These are phyloP conservation scores for Chaetomiaceae sp. DNA, from an alignment of 2,329 filamentous ascomycete species.

Conservation along the genomic window DNA sequence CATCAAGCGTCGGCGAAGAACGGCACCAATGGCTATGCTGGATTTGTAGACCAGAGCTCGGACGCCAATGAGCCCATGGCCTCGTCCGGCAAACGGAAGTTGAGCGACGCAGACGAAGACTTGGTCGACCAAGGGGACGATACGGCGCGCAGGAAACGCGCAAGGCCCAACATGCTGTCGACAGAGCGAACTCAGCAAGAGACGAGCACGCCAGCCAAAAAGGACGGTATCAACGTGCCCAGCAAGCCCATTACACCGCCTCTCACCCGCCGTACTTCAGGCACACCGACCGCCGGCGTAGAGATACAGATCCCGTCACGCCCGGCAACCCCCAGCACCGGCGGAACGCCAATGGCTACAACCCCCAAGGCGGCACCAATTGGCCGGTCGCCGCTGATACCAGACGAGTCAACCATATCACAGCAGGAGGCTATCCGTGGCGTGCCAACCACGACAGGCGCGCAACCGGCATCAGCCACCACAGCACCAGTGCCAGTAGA, in stretches of 20 bases:
- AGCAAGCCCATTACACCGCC: constrained; percentile 38
- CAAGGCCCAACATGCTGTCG: constrained; percentile 35
- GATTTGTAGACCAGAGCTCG: constrained; percentile 28
- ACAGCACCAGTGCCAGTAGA: constrained; percentile 44
- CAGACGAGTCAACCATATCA: constrained; percentile 24
- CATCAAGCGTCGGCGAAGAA: constrained; percentile 27
- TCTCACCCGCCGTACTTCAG: constrained; percentile 45
- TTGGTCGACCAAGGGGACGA: constrained; percentile 34
- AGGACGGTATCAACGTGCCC: constrained; percentile 20
- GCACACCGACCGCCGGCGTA: constrained; percentile 50
- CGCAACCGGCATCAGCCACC: constrained; percentile 16
- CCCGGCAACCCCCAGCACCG: constrained; percentile 48
- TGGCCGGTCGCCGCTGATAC: constrained; percentile 38
- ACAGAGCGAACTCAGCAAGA: constrained; percentile 12
- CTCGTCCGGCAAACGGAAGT: constrained; percentile 21
- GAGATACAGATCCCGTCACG: constrained; percentile 62
- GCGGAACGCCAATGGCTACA: constrained; percentile 37
- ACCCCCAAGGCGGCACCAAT: constrained; percentile 38
- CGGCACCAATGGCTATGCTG: constrained; percentile 10
- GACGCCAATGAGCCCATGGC: constrained; percentile 6
- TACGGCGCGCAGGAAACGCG: constrained; percentile 42
- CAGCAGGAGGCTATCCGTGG: constrained; percentile 7
- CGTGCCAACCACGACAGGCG: constrained; percentile 17
- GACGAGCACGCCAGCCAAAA: background rate
- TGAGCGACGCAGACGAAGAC: constrained; percentile 33